Percentiles rank a stretch among this genome's conserved stretches.
Conservation (phyloP, 2,329 filamentous ascomycete species). For the Fusarium heterosporum region DNA sequence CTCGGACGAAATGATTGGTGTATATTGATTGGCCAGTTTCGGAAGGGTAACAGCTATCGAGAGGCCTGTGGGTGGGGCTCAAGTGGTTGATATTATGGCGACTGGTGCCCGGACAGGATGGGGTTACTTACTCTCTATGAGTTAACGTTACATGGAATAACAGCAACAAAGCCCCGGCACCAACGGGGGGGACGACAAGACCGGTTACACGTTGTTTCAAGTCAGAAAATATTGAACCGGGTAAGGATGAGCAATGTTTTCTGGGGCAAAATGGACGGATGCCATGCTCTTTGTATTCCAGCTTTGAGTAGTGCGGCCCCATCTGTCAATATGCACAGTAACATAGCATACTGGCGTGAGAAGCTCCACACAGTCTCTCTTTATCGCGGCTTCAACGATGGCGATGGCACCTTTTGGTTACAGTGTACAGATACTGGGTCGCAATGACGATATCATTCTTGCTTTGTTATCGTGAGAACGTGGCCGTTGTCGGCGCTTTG, state of each 20-base stretch:
- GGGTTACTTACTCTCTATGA: constrained; percentile 27
- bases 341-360: constrained; percentile 13
- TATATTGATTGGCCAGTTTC: constrained; percentile 36
- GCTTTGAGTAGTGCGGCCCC: constrained; percentile 7
- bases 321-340: constrained; percentile 36
- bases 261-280: constrained; percentile 34
- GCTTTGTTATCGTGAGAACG: constrained; percentile 31
- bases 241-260: constrained; percentile 38
- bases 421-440: constrained; percentile 26
- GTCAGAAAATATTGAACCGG: constrained; percentile 27
- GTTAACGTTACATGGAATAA: constrained; percentile 48
- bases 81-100: constrained; percentile 3
- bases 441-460: constrained; percentile 35
- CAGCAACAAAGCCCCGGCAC: constrained; percentile 20
- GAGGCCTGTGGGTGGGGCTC: constrained; percentile 26
- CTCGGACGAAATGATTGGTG: constrained; percentile 30
- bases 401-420: constrained; percentile 37
- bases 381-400: constrained; percentile 31
- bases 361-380: constrained; percentile 35
- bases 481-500: constrained; percentile 37
- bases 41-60: not conserved
- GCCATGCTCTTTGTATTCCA: constrained; percentile 38
- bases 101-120: constrained; percentile 28
- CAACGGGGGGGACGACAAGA: constrained; percentile 1
- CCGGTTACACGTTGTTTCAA: constrained; percentile 38